phyloP scores from a whole-genome alignment of 2,329 filamentous ascomycete species.

The Pseudogymnoascus sp. region DNA sequence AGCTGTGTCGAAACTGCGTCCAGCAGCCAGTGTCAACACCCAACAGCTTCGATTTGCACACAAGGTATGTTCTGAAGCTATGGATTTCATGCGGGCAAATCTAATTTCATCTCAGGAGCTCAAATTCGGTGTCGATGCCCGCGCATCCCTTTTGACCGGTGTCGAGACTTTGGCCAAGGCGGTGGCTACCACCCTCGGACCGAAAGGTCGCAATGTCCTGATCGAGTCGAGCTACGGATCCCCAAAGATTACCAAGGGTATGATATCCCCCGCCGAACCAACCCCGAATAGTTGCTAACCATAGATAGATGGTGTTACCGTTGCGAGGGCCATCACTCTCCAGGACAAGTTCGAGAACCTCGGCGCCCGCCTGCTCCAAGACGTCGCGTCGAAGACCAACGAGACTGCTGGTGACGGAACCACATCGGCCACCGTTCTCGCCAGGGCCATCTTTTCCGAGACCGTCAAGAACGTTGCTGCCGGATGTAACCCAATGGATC shows the following conservation, averaged over 20 bases:
- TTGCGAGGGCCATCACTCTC: conserved; percentile 81
- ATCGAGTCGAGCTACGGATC: conserved; percentile 99
- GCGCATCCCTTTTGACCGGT: conserved; percentile 82
- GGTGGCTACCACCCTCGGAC: conserved; percentile 90
- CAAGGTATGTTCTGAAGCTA: conserved; percentile 59
- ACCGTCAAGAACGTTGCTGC: conserved; percentile 99
- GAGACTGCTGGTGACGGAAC: conserved; percentile 98
- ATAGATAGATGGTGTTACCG: conserved; percentile 70
- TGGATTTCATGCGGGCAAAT: background rate
- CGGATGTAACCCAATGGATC: conserved; percentile 99
- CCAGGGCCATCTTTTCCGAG: conserved; percentile 97
- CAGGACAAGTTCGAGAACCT: conserved; percentile 99
- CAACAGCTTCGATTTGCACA: conserved; percentile 95
- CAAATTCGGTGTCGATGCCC: conserved; percentile 94
- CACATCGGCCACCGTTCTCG: conserved; percentile 94
- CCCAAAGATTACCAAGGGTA: conserved; percentile 99
- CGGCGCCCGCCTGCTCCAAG: conserved; percentile 89
- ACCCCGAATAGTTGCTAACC: conserved; percentile 11
- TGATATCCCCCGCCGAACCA: conserved; percentile 22
- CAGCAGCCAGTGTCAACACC: conserved; percentile 57
- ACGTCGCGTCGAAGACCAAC: conserved; percentile 99
- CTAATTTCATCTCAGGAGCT: conserved; percentile 59
- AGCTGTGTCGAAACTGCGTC: conserved; percentile 56
- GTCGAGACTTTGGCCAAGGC: conserved; percentile 96
- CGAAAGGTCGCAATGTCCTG: conserved; percentile 96